Base-by-base conservation (phyloP, 169 alveolate species). In the Plasmodium fragile region DNA sequence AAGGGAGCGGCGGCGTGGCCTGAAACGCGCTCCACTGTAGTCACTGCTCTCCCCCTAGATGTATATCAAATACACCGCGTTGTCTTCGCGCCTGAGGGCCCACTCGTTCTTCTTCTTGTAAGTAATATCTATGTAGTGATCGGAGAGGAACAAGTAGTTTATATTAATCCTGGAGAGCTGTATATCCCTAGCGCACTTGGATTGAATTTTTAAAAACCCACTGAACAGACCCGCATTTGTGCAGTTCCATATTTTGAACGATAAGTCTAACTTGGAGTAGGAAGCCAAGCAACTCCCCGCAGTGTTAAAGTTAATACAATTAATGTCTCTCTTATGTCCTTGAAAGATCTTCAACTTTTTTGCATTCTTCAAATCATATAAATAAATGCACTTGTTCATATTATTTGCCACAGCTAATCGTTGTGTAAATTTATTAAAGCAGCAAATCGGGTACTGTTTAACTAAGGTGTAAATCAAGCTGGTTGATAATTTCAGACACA, bases 321-420 rank as follows among this genome's bases (percentile, higher is more conserved):
- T 79, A 7, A 91, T 36, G 55, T 43, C 55, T 80, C 82, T 81
- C 77, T 80, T 80, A 91, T 91, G 94, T 28, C 94, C 94, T 70
- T 91, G 94, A 81, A 91, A 91, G 3, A 91, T 91, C 49, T 91
- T 91, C 39, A 81, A 81, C 28, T 91, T 91, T 36, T 81, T 91
- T 69, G 94, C 94, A 81, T 81, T 91, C 30, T 91, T 91, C 59
- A 91, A 81, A 81, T 91, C 94, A 28, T 91, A 91, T 69, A 91
- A 41, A 91, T 91, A 91, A 32, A 91, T 91, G 36, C 91, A 91
- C 4, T 81, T 91, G 43, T 70, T 91, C 30, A 69, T 70, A 72
- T 91, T 79, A 91, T 91, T 91, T 81, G 69, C 94, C 18, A 91
- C 94, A 4, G 94, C 94, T 53, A 91, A 72, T 69, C 81, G 49